These are phyloP conservation scores for Xylaria sp. DNA, from an alignment of 2,329 filamentous ascomycete species.

Conservation along the genomic window DNA sequence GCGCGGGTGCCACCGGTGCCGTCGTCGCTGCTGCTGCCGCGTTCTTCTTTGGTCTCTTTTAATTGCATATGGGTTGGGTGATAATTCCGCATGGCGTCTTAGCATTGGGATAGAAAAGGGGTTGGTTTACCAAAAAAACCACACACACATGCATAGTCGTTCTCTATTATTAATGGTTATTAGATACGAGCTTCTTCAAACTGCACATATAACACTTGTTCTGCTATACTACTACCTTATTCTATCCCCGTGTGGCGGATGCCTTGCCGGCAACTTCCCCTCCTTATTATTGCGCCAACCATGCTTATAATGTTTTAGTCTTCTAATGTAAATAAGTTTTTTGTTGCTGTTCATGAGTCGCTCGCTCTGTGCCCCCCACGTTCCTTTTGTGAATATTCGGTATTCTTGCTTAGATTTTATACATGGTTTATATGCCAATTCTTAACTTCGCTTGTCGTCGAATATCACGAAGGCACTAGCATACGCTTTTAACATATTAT, in stretches of 20 bases:
- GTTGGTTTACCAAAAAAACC: not conserved
- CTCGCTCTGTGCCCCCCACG: slow-evolving; percentile 25
- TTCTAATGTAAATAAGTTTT: slow-evolving; percentile 38
- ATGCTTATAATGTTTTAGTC: slow-evolving; percentile 36
- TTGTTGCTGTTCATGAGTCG: slow-evolving; percentile 10
- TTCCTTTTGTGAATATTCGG: slow-evolving; percentile 32
- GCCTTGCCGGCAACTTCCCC: slow-evolving; percentile 10
- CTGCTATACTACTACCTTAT: not conserved
- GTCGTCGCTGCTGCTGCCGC: slow-evolving; percentile 41
- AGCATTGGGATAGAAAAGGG: slow-evolving; percentile 32
- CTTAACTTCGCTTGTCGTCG: not conserved
- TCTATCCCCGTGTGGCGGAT: slow-evolving; percentile 27
- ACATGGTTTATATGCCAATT: slow-evolving; percentile 15
- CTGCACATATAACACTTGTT: slow-evolving; percentile 14
- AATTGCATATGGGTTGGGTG: slow-evolving; percentile 29
- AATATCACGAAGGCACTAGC: not conserved
- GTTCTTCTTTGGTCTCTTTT: slow-evolving; percentile 43
- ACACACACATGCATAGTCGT: too few relatives aligned
- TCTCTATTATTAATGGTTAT: slow-evolving; percentile 29
- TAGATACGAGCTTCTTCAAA: slow-evolving; percentile 21
- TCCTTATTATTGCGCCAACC: not conserved
- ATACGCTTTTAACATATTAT: not conserved
- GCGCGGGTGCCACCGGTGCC: slow-evolving; percentile 41
- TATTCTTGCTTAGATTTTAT: slow-evolving; percentile 24
- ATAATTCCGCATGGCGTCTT: slow-evolving; percentile 32